Percentiles rank a stretch among this genome's conserved stretches.
Evolutionary conservation across 1,284 basidiomycete species (phyloP).

Genomic region (Leccinum solheimii): DNA sequence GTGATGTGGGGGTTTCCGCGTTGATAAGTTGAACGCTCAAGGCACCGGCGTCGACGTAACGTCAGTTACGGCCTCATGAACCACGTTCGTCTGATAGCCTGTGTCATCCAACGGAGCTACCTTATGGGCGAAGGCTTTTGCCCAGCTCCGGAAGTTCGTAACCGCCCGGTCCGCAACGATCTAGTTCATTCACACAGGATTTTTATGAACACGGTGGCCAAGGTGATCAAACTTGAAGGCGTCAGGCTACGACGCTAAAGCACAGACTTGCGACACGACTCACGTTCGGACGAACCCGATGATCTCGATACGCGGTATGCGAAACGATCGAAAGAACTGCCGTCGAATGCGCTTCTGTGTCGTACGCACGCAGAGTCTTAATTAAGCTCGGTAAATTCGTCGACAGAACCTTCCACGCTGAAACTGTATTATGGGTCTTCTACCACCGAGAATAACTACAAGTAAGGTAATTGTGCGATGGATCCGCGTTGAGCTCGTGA

Average conservation of each 20-base stretch:
- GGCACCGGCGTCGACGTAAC: no score
- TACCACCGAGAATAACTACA: constrained; percentile 23
- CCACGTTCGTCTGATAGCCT: not conserved
- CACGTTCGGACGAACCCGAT: constrained; percentile 8
- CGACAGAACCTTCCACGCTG: not conserved
- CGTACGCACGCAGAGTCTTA: not conserved
- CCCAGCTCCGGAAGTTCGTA: not conserved
- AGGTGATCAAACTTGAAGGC: constrained; percentile 13
- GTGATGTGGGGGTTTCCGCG: not conserved
- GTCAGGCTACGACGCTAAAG: constrained; percentile 10
- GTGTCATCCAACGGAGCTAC: not conserved
- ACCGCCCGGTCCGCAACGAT: not conserved
- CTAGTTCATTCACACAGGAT: constrained; percentile 4
- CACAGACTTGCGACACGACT: constrained; percentile 4
- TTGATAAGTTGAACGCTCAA: not conserved
- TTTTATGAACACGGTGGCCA: constrained; percentile 6
- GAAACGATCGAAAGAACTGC: constrained; percentile 1
- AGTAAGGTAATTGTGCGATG: constrained; percentile 24
- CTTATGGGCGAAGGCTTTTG: not conserved
- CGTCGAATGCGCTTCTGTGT: not conserved
- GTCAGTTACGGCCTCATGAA: not conserved
- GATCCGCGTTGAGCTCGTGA: constrained; percentile 5
- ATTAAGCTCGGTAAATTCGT: not conserved
- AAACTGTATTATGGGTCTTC: constrained; percentile 21
- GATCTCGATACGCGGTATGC: constrained; percentile 10